Percentiles rank a stretch among this genome's conserved stretches.
phyloP scores from a whole-genome alignment of 257 asterid species.

The Solanum chiquidenum region DNA sequence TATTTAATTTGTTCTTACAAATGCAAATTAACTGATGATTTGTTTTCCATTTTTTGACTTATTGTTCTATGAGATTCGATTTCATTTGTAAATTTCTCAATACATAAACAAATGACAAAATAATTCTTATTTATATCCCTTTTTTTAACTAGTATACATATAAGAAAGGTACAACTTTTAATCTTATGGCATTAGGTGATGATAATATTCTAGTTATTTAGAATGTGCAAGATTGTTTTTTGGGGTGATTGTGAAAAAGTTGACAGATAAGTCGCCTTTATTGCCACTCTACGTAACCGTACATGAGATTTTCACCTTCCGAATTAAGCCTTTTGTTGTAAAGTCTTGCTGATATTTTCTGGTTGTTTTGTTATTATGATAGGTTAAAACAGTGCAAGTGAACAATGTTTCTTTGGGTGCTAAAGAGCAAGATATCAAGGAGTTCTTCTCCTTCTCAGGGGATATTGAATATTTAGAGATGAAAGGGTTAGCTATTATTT shows the following conservation, averaged over 20 bases:
- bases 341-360: not conserved
- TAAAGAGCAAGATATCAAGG: slow-evolving; percentile 48
- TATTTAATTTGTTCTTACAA: not conserved
- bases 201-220: not conserved
- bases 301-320: not conserved
- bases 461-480: slow-evolving; percentile 45
- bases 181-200: not conserved
- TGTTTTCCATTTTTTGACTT: not conserved
- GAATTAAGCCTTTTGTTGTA: not conserved
- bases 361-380: not conserved
- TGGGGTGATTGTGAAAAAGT: not conserved
- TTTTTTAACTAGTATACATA: not conserved
- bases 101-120: not conserved
- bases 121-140: not conserved
- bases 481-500: slow-evolving; percentile 27
- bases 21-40: not conserved
- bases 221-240: not conserved
- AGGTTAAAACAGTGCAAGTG: slow-evolving; percentile 55
- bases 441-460: slow-evolving; percentile 72
- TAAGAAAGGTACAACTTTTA: not conserved
- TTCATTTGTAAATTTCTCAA: not conserved
- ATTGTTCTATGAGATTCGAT: not conserved
- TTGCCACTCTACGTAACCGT: not conserved
- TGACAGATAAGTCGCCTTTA: not conserved
- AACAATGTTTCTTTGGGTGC: slow-evolving; percentile 57